Evolutionary conservation across 1,284 basidiomycete genomes (phyloP), one percentile per base, ranked within the genome.

Genomic region (Rhodotorula sp.): DNA sequence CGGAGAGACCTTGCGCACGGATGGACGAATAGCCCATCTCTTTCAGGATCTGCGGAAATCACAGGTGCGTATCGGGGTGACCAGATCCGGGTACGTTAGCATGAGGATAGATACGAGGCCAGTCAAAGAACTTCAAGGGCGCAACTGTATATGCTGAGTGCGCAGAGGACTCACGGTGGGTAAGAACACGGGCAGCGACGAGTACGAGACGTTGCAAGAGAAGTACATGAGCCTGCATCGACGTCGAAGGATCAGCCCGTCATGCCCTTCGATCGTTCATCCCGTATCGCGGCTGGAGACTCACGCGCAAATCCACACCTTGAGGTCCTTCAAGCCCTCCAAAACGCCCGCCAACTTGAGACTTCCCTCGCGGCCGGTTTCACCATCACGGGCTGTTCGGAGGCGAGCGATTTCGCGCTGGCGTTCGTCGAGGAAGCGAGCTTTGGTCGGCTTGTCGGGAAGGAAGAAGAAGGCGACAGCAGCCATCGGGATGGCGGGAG

Each of bases 121-220:
- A 33, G 6, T 33, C 33, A 33, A 33, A 7, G 6, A 7, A 33
- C 30, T 12, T 20, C n/a, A 20, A 33, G 26, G 8, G 30, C 15
- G 37, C 30, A 24, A 51, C 10, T 29, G 42, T n/a, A 8, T 2
- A 42, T 42, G 12, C 8, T 42, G 63, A 7, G 29, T 17, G 26
- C 37, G 15, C 29, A 17, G 18, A 0, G 18, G 22, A 55, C 58
- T 24, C 12, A 68, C 61, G 8, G 64, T 78, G 4, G 79, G 79
- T 4, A 76, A 62, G 74, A 79, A 80, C 60, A 80, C 78, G 22
- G 79, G 77, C 8, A 80, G 69, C 20, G 64, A 64, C 24, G 75
- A 75, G 58, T 78, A 79, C 2, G 74, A 74, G 53, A 79, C 77
- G 64, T 80, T 80, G 63, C 73, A 70, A 60, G 76, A 75, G 60